Conservation (phyloP, 805 yeast species). For the Blastobotrys muscicola region DNA sequence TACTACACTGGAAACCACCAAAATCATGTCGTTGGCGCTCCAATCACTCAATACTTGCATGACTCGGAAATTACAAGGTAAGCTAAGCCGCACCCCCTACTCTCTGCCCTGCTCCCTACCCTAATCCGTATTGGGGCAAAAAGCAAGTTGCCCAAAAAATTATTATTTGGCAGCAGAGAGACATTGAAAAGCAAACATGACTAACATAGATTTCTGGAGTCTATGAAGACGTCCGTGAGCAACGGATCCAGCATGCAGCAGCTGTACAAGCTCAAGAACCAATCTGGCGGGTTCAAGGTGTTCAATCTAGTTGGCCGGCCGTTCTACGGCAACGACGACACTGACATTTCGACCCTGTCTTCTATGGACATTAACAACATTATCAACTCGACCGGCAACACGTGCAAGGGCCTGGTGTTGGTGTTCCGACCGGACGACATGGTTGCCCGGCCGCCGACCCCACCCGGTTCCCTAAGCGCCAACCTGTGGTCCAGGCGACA, state of each 20-base stretch:
- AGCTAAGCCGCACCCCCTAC: too few species aligned
- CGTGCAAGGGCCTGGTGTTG: conserved; percentile 10
- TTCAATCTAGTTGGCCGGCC: conserved; percentile 12
- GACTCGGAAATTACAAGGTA: too few species aligned
- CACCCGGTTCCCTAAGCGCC: conserved; percentile 1
- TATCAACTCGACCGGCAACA: neutral
- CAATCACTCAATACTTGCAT: too few species aligned
- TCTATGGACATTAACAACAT: neutral
- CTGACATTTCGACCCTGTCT: neutral
- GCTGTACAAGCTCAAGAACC: conserved; percentile 9
- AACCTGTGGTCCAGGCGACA: conserved; percentile 15
- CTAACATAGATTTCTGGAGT: too few species aligned
- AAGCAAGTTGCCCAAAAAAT: too few species aligned
- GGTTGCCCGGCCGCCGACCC: neutral
- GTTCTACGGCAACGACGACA: conserved; percentile 4
- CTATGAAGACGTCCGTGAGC: neutral
- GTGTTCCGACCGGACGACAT: conserved; percentile 5
- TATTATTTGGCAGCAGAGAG: too few species aligned
- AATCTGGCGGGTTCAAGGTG: conserved; percentile 1
- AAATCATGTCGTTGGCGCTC: too few species aligned
- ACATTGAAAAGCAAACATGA: too few species aligned
- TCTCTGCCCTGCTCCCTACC: too few species aligned
- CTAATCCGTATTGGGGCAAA: too few species aligned
- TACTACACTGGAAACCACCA: too few species aligned
- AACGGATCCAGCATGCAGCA: conserved; percentile 6